Base-by-base conservation (phyloP, 1,139 yeast genomes). In the Yamadazyma atmosphaerica region DNA sequence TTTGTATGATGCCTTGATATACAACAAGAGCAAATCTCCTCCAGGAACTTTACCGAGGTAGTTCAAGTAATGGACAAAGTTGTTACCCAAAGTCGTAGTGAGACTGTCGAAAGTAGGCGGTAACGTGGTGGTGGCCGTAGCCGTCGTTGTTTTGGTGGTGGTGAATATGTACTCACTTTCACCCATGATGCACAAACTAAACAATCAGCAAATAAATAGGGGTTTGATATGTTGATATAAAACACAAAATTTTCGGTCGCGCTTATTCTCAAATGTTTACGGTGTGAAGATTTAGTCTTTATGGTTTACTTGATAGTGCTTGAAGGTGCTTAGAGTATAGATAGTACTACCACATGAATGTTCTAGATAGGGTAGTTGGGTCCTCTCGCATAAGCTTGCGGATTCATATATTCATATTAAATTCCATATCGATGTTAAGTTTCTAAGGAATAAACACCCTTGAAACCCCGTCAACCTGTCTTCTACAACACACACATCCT, bases 1-100 rank as follows among this genome's bases (percentile, higher is more conserved):
- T 58, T 88, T 90, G 60, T 90, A 90, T 3, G 97, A 88, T n/a
- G 89, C 83, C 50, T 76, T 77, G 54, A 92, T 83, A 61, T 92
- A 92, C 42, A 90, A 73, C 35, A 86, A 68, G 14, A 88, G 62
- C 40, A 85, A 77, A 25, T 74, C 73, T 12, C 96, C 95, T 29
- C 98, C 98, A 1, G 98, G 98, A 18, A 87, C 45, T 31, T 55
- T 58, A 31, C 63, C 68, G 38, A 72, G 58, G 23, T 44, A 49
- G 47, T 68, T 63, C 43, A 72, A 56, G 47, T 68, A 68, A 28
- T 53, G 56, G 12, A 67, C 60, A 43, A 72, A 67, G 22, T 56
- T 58, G 24, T 65, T 64, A 11, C 68, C 57, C 32, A 72, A 57
- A 3, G 68, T 57, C 9, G 59, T 57, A 17, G 65, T 49, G 34